A percentile compares a stretch with the other conserved stretches of the same genome.
These are phyloP conservation scores for Rhizopus arrhizus DNA, from an alignment of 371 early-diverging fungal genomes.

Conservation along the genomic window DNA sequence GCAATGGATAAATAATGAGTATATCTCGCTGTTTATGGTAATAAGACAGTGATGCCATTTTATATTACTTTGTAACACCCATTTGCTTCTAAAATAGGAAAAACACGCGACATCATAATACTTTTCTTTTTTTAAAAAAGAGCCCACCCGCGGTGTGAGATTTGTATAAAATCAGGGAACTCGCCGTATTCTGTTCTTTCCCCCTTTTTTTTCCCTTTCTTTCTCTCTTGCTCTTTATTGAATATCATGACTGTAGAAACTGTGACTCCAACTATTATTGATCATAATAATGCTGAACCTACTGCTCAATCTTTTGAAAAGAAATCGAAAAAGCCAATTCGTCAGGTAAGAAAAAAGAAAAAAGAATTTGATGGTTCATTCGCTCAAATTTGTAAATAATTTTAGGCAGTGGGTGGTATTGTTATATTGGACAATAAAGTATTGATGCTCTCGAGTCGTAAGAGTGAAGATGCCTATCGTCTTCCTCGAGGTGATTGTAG, in stretches of 20 bases:
- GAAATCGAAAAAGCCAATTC: conserved; percentile 27
- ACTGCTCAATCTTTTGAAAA: conserved; percentile 13
- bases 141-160: conserved; percentile 2
- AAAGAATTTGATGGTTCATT: neutral
- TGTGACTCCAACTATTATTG: conserved; percentile 6
- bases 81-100: neutral
- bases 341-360: conserved; percentile 21
- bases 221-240: conserved; percentile 1
- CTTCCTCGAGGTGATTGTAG: conserved; percentile 45
- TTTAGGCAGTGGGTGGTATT: conserved; percentile 45
- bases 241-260: conserved; percentile 1
- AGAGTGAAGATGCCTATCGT: conserved; percentile 38
- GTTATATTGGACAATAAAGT: conserved; percentile 32
- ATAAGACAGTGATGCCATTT: too few relatives aligned
- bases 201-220: conserved; percentile 4
- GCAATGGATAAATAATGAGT: neutral
- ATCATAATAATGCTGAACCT: neutral
- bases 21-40: too few relatives aligned
- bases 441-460: conserved; percentile 45
- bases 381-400: neutral
- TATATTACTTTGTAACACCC: neutral
- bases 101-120: conserved; percentile 2
- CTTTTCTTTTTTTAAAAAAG: neutral
- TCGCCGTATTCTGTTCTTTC: neutral
- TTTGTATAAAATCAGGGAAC: conserved; percentile 9